These are phyloP conservation scores for Eucalyptus cloeziana DNA, from an alignment of 345 rosid species.

Conservation along the genomic window DNA sequence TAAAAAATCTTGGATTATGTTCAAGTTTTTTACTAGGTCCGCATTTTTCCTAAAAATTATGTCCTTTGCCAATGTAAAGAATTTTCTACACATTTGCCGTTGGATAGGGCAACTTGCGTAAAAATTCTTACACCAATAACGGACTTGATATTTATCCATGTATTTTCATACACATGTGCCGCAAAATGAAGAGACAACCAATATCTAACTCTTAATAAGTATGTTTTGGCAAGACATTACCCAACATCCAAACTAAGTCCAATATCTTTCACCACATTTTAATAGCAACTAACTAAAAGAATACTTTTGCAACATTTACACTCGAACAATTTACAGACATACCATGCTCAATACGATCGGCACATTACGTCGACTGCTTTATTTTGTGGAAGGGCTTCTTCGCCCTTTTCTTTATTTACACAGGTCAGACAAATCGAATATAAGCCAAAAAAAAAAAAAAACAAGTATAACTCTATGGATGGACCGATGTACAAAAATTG, in stretches of 20 bases:
- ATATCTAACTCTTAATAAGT: not conserved
- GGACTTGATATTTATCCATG: not conserved
- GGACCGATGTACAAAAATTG: not conserved
- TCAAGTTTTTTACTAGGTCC: not conserved
- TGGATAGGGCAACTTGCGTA: no score
- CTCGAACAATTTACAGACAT: not conserved
- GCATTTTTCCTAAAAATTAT: rapidly evolving
- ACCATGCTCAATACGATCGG: not conserved
- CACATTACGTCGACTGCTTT: not conserved
- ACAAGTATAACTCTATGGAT: not conserved
- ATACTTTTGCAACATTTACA: rapidly evolving
- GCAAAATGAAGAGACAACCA: not conserved
- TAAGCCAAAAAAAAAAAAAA: no score
- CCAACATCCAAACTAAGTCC: not conserved
- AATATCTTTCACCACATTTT: not conserved
- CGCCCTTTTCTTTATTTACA: not conserved
- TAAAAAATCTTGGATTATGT: not conserved
- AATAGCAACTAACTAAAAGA: not conserved
- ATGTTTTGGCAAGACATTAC: not conserved
- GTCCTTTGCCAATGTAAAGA: not conserved
- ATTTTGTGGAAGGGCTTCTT: not conserved
- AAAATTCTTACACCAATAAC: not conserved
- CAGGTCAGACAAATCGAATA: not conserved
- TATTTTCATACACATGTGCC: not conserved
- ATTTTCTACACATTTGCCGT: not conserved